Evolutionary conservation across 2,329 filamentous ascomycete genomes (phyloP), one percentile per base, ranked within the genome.

Genomic region (Chaetomiaceae sp.): DNA sequence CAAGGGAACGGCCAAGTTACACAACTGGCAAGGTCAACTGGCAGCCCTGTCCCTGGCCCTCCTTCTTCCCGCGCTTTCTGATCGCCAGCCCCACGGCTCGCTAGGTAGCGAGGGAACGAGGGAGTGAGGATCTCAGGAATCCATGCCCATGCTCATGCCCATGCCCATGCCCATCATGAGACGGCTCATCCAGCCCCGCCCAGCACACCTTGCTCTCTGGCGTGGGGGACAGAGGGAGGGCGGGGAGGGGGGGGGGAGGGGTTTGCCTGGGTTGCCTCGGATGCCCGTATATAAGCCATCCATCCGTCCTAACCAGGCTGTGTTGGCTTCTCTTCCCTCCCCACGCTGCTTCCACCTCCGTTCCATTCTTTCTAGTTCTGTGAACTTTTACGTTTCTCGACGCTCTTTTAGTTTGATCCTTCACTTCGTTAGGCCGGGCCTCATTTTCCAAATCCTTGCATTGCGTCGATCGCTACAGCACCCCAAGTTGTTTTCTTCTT

Each of bases 291-390:
- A 62, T 55, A 58, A 56, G 51, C 18, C 45, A 13, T 20, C 44
- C 34, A 4, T n/a, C 37, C 29, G 16, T 38, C 45, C 33, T 42
- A 20, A 48, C 11, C 16, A 16, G 14, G 20, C 48, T 29, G 45
- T 53, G 32, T 43, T 46, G 38, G n/a, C n/a, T n/a, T n/a, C n/a
- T n/a, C 48, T 49, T 54, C 36, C 57, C 37, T 55, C 49, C 43
- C 44, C 61, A 59, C 58, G 51, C 56, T 64, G 59, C 53, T 55
- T 58, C 55, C 47, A 42, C 57, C 55, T 58, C 56, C 51, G 41
- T 41, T 62, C 57, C 56, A 56, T 62, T 59, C 52, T 57, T 62
- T 59, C 49, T 43, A 58, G 65, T 66, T 66, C 65, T 65, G 65
- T 59, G 64, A 66, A 66, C 65, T 66, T 58, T 59, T 57, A 33